These are phyloP conservation scores for Linum usitatissimum DNA, from an alignment of 345 rosid species.

Conservation along the genomic window DNA sequence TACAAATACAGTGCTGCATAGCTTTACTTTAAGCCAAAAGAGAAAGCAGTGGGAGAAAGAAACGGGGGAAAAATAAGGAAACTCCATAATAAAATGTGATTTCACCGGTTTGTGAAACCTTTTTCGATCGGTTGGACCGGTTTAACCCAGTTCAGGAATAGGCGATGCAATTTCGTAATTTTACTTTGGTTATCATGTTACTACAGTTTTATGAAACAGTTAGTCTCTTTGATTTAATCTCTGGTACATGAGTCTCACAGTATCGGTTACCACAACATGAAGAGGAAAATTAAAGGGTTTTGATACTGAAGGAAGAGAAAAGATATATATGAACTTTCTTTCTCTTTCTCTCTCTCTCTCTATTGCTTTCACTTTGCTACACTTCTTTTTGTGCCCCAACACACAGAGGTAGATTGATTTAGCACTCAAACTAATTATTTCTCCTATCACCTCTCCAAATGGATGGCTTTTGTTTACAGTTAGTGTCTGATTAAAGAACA, in stretches of 20 bases:
- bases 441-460: conserved; percentile 3
- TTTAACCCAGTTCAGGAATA: too few species aligned
- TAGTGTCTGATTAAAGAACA: conserved; percentile 11
- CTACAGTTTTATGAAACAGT: too few species aligned
- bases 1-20: conserved; percentile 20
- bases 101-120: too few species aligned
- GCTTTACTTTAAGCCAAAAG: conserved; percentile 38
- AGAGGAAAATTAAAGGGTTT: conserved; percentile 15
- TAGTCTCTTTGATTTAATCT: too few species aligned
- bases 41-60: conserved; percentile 10
- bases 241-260: too few species aligned
- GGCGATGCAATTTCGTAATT: too few species aligned
- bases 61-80: conserved; percentile 1
- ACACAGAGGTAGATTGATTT: conserved; percentile 5
- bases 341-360: neutral
- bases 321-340: conserved; percentile 6
- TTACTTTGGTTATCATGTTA: too few species aligned
- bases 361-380: conserved; percentile 27
- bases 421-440: conserved; percentile 12
- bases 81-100: neutral
- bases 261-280: neutral
- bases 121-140: too few species aligned
- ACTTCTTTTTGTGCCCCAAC: conserved; percentile 17
- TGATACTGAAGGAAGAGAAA: conserved; percentile 35
- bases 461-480: conserved; percentile 19